Evolutionary conservation across 176 grass and related monocot species (phyloP), one percentile per base, ranked within the genome.

Genomic region (Bolboschoenus planiculmis): DNA sequence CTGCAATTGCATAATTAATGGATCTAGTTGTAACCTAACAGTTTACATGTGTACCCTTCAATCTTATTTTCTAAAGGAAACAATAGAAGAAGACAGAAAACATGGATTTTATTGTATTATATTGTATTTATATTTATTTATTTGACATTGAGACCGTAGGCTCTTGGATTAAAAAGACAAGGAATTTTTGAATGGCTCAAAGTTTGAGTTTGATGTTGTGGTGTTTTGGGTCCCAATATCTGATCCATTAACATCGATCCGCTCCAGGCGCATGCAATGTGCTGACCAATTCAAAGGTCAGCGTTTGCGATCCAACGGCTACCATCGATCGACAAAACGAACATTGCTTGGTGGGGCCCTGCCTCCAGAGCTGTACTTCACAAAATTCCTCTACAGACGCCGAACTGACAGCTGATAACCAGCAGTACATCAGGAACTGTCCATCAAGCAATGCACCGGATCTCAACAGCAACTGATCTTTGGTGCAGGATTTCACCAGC

Each of bases 331-430:
- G 24, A 64, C 79, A 65, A 82, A 46, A 50, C 59, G 10, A 35
- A 82, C n/a, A 29, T 82, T 66, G 24, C 79, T 44, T 81, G 35
- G 79, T 81, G 56, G 79, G 54, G 11, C 36, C 77, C 39, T 37
- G 27, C 11, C 27, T 43, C 37, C 29, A 60, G 65, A 40, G 56
- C 59, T 81, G 35, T 82, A 43, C 37, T 80, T 59, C 11, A 15
- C 21, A 75, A 7, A 50, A 26, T 50, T 50, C 43, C 13, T 29
- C 5, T 40, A 53, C 50, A 59, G 60, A 80, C 29, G 10, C 56
- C 33, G 37, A 7, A 11, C 37, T 10, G 1, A 21, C 57, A 64
- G 23, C 56, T 23, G 55, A 81, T 61, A 61, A 61, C 37, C 35
- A 20, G 64, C 56, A 81, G 4, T 44, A 9, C 79, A 81, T 62